Base-by-base conservation (phyloP, 2,329 filamentous ascomycete genomes). In the Penicillium brasilianum region DNA sequence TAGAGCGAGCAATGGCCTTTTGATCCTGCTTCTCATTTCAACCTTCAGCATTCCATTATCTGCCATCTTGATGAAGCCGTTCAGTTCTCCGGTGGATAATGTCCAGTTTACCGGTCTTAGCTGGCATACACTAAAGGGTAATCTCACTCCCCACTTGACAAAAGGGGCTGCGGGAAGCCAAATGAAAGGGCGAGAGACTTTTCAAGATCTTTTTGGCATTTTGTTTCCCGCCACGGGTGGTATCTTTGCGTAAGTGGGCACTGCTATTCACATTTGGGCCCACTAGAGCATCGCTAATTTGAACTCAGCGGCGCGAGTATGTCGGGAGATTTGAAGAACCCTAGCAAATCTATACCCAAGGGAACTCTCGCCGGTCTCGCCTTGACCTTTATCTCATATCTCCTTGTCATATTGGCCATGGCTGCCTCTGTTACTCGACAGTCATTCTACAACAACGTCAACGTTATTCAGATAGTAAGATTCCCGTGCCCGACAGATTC, bases 11-110 rank as follows among this genome's bases (percentile, higher is more conserved):
- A 93, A 93, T 71, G 88, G 86, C 0, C 81, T 96, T 44, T 81
- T 96, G 11, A 78, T 88, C 13, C 83, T 95, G 54, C 80, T 96
- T 39, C 80, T 90, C 9, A 73, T 93, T 54, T 85, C 92, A 8
- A 92, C 91, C 10, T 81, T 92, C 64, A 95, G 91, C 72, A 94
- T 96, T 61, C 92, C 92, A 0, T 69, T 94, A 14, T 96, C 92
- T n/a, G 85, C 90, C 14, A 66, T 92, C 2, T 78, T 92, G 36
- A 83, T 86, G 67, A 75, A 81, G 10, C 90, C 92, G 0, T 96
- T 95, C 69, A 80, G 81, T 59, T 86, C 89, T 64, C 78, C 82
- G 2, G 79, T 80, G 43, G 77, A 87, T 37, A 86, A 87, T 0
- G 86, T 95, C 53, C 81, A 90, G 43, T 96, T 93, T 69, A 96